Conservation (phyloP, 768 basidiomycete species). For the Leucogyrophana mollusca region DNA sequence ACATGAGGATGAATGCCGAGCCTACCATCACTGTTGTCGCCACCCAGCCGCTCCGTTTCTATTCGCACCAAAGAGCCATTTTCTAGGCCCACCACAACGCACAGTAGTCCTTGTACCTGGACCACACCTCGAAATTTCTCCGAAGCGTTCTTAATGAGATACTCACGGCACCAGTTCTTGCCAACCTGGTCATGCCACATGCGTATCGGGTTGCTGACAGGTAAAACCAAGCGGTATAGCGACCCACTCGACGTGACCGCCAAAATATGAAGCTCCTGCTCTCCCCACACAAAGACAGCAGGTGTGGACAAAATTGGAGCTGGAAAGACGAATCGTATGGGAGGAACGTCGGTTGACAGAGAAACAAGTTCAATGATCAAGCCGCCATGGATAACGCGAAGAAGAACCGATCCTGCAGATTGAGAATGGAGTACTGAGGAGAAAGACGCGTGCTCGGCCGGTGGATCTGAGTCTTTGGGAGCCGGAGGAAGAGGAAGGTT, state of each 20-base stretch:
- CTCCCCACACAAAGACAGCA: conserved; percentile 51
- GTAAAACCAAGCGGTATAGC: conserved; percentile 70
- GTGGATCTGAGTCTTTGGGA: conserved; percentile 39
- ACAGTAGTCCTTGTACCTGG: conserved; percentile 68
- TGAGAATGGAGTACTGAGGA: conserved; percentile 57
- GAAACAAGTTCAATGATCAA: conserved; percentile 75
- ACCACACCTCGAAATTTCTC: conserved; percentile 46
- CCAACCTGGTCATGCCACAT: conserved; percentile 58
- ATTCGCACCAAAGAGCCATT: conserved; percentile 68
- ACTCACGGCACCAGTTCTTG: conserved; percentile 64
- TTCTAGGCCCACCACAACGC: conserved; percentile 57
- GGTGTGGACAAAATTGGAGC: conserved; percentile 64
- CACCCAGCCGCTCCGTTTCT: conserved; percentile 59
- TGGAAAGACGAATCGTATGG: conserved; percentile 79
- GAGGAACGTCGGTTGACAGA: conserved; percentile 59
- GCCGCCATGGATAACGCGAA: conserved; percentile 73
- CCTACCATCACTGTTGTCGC: conserved; percentile 60
- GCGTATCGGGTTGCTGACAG: conserved; percentile 48
- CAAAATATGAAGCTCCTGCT: conserved; percentile 63
- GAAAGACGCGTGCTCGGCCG: conserved; percentile 72
- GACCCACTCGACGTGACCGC: conserved; percentile 67
- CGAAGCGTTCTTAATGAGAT: conserved; percentile 55
- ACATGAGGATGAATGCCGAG: conserved; percentile 11
- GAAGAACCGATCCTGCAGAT: conserved; percentile 62
- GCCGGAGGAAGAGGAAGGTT: conserved; percentile 47